A percentile compares a stretch with the other conserved stretches of the same genome.
Evolutionary conservation across 1,284 basidiomycete genomes (phyloP).

Genomic region (Ustilago cynodontis): DNA sequence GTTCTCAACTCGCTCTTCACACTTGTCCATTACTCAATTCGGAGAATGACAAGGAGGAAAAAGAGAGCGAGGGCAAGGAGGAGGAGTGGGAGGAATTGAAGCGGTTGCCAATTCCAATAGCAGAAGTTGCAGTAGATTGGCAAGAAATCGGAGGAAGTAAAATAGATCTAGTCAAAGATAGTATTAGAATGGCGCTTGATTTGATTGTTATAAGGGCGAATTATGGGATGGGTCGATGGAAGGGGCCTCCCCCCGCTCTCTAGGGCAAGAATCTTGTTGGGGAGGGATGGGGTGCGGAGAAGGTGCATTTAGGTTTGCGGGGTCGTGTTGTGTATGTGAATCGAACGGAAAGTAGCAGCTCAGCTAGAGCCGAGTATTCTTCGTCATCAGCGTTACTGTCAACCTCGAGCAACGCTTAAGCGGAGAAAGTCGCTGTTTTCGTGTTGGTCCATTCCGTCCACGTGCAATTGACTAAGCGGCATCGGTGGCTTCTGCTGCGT

Average conservation of each 20-base stretch:
- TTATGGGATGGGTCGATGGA: slow-evolving; percentile 78
- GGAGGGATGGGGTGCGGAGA: not conserved
- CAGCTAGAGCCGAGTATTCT: too few relatives aligned
- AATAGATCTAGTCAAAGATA: slow-evolving; percentile 84
- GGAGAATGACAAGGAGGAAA: not conserved
- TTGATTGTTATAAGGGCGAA: slow-evolving; percentile 85
- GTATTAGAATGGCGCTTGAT: slow-evolving; percentile 88
- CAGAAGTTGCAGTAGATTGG: slow-evolving; percentile 89
- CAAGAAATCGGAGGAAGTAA: slow-evolving; percentile 92
- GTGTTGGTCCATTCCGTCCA: too few relatives aligned
- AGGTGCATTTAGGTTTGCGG: too few relatives aligned
- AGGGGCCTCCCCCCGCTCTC: slow-evolving; percentile 21
- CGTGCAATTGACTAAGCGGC: too few relatives aligned
- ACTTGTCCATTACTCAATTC: not conserved
- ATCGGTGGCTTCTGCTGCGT: too few relatives aligned
- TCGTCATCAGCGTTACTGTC: too few relatives aligned
- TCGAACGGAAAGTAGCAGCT: too few relatives aligned
- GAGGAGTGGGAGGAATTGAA: slow-evolving; percentile 70
- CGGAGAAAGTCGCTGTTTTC: too few relatives aligned
- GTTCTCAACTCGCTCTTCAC: slow-evolving; percentile 28
- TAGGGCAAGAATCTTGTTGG: not conserved
- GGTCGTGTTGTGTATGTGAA: too few relatives aligned
- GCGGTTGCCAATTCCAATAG: slow-evolving; percentile 77
- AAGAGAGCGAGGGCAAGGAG: slow-evolving; percentile 1
- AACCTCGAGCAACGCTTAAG: too few relatives aligned